These are phyloP conservation scores for Pseudogymnoascus sp. DNA, from an alignment of 2,329 filamentous ascomycete species.

Conservation along the genomic window DNA sequence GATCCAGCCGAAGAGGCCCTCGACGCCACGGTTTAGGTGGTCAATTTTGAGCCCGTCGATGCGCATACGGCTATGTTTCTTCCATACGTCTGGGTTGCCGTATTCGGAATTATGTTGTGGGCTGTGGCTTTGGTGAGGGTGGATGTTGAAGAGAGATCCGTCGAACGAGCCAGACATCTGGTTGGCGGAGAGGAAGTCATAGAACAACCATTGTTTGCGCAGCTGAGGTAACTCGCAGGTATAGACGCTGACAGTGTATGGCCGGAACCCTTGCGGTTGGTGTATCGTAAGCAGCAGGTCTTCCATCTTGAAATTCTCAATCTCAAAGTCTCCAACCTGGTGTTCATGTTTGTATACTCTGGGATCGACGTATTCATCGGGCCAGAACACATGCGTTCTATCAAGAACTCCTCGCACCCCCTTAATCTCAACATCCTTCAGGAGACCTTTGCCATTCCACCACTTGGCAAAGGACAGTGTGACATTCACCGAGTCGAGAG, in stretches of 20 bases:
- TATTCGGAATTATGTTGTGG: slow-evolving; percentile 57
- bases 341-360: slow-evolving; percentile 82
- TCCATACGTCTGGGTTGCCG: slow-evolving; percentile 69
- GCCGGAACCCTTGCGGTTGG: slow-evolving; percentile 84
- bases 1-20: slow-evolving; percentile 96
- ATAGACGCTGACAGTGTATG: slow-evolving; percentile 91
- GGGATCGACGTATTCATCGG: slow-evolving; percentile 63
- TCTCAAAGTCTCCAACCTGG: slow-evolving; percentile 87
- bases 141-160: slow-evolving; percentile 92
- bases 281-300: slow-evolving; percentile 87
- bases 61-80: slow-evolving; percentile 86
- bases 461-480: slow-evolving; percentile 96
- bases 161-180: slow-evolving; percentile 96
- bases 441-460: slow-evolving; percentile 91
- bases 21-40: slow-evolving; percentile 85
- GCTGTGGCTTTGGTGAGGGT: slow-evolving; percentile 83
- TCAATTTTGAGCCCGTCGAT: slow-evolving; percentile 94
- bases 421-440: slow-evolving; percentile 88
- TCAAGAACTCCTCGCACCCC: slow-evolving; percentile 90
- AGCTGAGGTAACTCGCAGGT: slow-evolving; percentile 89
- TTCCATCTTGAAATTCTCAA: slow-evolving; percentile 93
- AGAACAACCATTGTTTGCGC: slow-evolving; percentile 94
- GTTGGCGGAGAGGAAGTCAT: slow-evolving; percentile 90
- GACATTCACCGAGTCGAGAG: slow-evolving; percentile 90
- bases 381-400: slow-evolving; percentile 72